These are phyloP conservation scores for Termitomyces sp. DNA, from an alignment of 768 basidiomycete genomes.

Conservation along the genomic window DNA sequence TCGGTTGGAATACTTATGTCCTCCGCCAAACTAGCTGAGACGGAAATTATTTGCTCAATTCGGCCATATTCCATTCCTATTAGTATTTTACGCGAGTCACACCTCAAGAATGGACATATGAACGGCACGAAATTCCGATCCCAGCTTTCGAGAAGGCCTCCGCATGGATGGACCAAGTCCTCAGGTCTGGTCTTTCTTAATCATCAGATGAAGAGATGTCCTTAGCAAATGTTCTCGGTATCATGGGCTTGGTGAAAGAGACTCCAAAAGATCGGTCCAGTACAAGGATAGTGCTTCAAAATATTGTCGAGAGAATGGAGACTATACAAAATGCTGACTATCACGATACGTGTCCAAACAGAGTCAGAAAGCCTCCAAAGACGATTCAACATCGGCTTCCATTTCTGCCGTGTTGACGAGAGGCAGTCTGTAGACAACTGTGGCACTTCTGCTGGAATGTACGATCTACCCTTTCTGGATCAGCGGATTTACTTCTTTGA, in stretches of 20 bases:
- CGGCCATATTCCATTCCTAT: neutral
- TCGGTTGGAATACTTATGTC: neutral
- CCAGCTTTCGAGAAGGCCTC: no score
- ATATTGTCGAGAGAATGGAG: neutral
- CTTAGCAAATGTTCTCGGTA: no score
- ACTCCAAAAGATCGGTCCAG: neutral
- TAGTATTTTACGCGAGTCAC: neutral
- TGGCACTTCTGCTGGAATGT: slow-evolving; percentile 25
- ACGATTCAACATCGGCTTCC: slow-evolving; percentile 4
- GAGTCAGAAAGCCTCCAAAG: neutral
- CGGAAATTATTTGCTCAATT: neutral
- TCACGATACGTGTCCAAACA: neutral
- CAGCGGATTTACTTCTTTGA: slow-evolving; percentile 9
- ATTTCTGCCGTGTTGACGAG: slow-evolving; percentile 2
- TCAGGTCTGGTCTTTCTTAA: no score
- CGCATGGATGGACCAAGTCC: no score
- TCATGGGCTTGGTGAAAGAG: neutral
- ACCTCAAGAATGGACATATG: neutral
- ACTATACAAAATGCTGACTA: neutral
- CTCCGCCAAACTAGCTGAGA: neutral
- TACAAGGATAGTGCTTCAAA: neutral
- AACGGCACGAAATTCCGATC: neutral
- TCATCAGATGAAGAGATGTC: neutral
- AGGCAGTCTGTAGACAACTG: slow-evolving; percentile 18
- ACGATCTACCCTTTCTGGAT: slow-evolving; percentile 23